These are phyloP conservation scores for Acer negundo DNA, from an alignment of 345 rosid genomes.

Conservation along the genomic window DNA sequence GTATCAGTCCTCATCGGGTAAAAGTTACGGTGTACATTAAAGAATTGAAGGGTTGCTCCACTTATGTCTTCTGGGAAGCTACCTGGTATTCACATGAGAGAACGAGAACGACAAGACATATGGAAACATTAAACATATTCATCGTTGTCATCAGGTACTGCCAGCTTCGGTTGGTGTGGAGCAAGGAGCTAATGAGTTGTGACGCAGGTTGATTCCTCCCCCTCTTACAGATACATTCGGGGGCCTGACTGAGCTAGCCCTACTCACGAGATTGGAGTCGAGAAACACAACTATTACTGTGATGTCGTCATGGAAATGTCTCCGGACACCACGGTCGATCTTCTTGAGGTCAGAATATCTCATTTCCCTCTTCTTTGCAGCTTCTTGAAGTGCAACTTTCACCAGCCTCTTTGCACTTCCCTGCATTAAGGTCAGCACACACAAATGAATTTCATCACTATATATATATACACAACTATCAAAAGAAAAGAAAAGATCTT, in stretches of 20 bases:
- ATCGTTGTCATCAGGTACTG: slow-evolving; percentile 22
- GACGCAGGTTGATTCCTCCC: slow-evolving; percentile 64
- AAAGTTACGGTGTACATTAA: slow-evolving; percentile 55
- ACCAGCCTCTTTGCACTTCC: slow-evolving; percentile 82
- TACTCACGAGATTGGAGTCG: slow-evolving; percentile 64
- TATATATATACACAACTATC: neutral
- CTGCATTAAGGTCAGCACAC: slow-evolving; percentile 40
- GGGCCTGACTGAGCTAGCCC: slow-evolving; percentile 46
- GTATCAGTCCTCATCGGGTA: slow-evolving; percentile 35
- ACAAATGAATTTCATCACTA: slow-evolving; percentile 8
- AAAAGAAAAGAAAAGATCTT: neutral
- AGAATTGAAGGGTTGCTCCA: slow-evolving; percentile 50
- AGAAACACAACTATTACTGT: slow-evolving; percentile 83
- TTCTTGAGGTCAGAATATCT: slow-evolving; percentile 92
- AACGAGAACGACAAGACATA: slow-evolving; percentile 32
- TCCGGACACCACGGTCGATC: slow-evolving; percentile 88
- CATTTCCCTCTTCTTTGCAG: slow-evolving; percentile 95
- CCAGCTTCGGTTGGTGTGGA: slow-evolving; percentile 49
- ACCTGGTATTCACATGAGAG: slow-evolving; percentile 47
- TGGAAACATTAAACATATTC: slow-evolving; percentile 17
- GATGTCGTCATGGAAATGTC: slow-evolving; percentile 96
- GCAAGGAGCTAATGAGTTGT: slow-evolving; percentile 61
- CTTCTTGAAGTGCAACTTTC: slow-evolving; percentile 82
- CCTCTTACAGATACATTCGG: slow-evolving; percentile 62
- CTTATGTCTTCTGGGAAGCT: slow-evolving; percentile 34